Evolutionary conservation across 164 flowering plant species (phyloP).

Genomic region (Berberis vulgaris): DNA sequence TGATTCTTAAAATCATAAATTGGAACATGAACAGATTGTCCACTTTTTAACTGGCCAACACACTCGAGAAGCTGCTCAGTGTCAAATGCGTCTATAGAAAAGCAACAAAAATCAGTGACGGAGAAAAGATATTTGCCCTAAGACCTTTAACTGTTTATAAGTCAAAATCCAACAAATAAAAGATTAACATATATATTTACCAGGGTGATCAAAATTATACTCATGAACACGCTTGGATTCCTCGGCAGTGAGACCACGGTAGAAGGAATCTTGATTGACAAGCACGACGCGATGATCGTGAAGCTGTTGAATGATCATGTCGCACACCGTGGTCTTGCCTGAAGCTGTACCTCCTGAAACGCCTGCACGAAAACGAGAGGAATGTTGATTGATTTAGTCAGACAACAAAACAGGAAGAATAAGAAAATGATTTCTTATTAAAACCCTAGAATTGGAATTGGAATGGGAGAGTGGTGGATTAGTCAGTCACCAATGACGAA

Average conservation of each 20-base stretch:
- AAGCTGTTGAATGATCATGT: conserved; percentile 96
- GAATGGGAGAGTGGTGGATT: neutral
- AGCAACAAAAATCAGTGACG: conserved; percentile 6
- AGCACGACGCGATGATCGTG: conserved; percentile 97
- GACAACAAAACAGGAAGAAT: neutral
- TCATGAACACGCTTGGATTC: conserved; percentile 46
- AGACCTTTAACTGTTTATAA: neutral
- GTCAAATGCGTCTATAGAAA: conserved; percentile 80
- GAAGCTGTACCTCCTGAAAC: conserved; percentile 99
- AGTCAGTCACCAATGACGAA: conserved; percentile 66
- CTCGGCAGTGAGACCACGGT: conserved; percentile 54
- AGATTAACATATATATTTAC: conserved; percentile 15
- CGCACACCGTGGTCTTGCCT: conserved; percentile 95
- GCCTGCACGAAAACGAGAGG: conserved; percentile 29
- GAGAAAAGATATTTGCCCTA: neutral
- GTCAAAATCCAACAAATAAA: neutral
- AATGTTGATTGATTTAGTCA: no score
- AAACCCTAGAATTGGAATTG: neutral
- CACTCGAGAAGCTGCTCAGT: conserved; percentile 90
- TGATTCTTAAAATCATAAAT: conserved; percentile 88
- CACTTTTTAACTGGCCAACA: conserved; percentile 49
- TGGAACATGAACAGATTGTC: conserved; percentile 82
- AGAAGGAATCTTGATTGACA: conserved; percentile 83
- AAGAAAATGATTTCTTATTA: neutral
- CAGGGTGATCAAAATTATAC: conserved; percentile 61